phyloP scores from a whole-genome alignment of 495 filamentous ascomycete species.

The Neurospora africana region DNA sequence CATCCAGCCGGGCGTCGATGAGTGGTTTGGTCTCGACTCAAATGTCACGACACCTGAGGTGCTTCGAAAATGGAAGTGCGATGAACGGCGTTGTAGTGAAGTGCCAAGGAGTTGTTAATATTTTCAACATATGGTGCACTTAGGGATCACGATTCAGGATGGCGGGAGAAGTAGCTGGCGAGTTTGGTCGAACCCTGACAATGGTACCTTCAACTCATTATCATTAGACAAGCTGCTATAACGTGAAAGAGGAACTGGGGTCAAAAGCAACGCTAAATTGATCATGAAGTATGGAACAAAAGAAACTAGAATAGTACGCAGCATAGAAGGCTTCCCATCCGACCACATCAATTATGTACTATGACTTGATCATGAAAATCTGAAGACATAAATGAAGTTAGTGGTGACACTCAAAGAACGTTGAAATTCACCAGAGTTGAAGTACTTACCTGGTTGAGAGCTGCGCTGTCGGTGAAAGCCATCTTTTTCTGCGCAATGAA shows the following conservation, averaged over 20 bases:
- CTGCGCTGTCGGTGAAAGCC: slow-evolving; percentile 59
- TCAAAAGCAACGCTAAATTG: not conserved
- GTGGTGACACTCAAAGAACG: not conserved
- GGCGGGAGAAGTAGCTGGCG: not conserved
- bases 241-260: not conserved
- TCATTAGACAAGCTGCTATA: not conserved
- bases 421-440: not conserved
- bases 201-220: not conserved
- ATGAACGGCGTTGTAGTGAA: not conserved
- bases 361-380: slow-evolving; percentile 66
- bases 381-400: slow-evolving; percentile 31
- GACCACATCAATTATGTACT: slow-evolving; percentile 2
- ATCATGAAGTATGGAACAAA: not conserved
- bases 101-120: not conserved
- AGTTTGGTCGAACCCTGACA: not conserved
- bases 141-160: not conserved
- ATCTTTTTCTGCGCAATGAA: slow-evolving; percentile 72
- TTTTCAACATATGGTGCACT: not conserved
- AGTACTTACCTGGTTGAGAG: slow-evolving; percentile 60
- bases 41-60: not conserved
- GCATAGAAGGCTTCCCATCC: not conserved
- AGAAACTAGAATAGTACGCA: not conserved
- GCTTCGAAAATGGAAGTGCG: not conserved
- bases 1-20: not conserved
- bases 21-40: not conserved